Conservation (phyloP, 2,329 filamentous ascomycete genomes). For the Aspergillus clavatus region DNA sequence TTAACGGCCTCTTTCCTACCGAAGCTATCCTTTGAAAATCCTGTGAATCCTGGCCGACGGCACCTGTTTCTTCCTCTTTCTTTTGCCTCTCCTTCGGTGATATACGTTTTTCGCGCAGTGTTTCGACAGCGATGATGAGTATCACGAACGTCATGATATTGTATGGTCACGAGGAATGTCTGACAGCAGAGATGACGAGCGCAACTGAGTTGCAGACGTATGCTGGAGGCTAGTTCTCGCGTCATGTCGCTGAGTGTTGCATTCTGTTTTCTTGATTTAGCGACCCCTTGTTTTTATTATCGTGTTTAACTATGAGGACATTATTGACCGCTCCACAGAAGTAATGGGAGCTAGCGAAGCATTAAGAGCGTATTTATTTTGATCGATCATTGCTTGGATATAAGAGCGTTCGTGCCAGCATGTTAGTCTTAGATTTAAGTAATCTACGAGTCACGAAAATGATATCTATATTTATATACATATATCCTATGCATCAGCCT, state of each 20-base stretch:
- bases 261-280: conserved; percentile 17
- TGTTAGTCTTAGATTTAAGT: not conserved
- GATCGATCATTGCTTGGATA: not conserved
- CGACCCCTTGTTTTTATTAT: conserved; percentile 10
- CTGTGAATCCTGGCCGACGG: conserved; percentile 14
- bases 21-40: conserved; percentile 6
- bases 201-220: conserved; percentile 21
- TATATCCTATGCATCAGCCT: too few relatives aligned
- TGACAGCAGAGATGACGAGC: conserved; percentile 17
- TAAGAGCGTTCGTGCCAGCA: not conserved
- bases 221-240: conserved; percentile 22
- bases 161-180: conserved; percentile 30
- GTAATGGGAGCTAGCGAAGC: not conserved
- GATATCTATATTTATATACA: not conserved
- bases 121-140: conserved; percentile 37
- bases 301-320: not conserved
- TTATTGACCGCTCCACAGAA: not conserved
- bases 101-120: conserved; percentile 36
- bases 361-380: not conserved
- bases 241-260: conserved; percentile 15
- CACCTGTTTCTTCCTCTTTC: conserved; percentile 23
- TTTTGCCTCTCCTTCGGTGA: conserved; percentile 29
- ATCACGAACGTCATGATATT: conserved; percentile 41
- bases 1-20: conserved; percentile 7
- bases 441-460: not conserved